phyloP scores from a whole-genome alignment of 257 asterid genomes.

The Lavandula angustifolia region DNA sequence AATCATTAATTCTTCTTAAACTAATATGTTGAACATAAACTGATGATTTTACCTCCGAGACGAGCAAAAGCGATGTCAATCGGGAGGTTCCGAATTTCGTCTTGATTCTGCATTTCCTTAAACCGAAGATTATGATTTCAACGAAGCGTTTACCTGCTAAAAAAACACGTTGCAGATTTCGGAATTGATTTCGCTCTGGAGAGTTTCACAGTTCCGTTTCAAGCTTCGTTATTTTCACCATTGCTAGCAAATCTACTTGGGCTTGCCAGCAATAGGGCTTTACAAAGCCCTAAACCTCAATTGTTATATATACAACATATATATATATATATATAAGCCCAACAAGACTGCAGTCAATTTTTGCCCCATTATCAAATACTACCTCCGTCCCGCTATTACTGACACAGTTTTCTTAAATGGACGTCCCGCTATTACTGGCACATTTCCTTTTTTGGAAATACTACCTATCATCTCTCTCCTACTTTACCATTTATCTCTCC shows the following conservation, averaged over 20 bases:
- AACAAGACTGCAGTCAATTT: too few species aligned
- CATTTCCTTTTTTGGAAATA: too few species aligned
- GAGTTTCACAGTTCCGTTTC: constrained; percentile 15
- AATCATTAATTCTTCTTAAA: background rate
- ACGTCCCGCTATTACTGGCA: too few species aligned
- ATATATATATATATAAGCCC: too few species aligned
- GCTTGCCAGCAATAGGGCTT: constrained; percentile 6
- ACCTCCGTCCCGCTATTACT: too few species aligned
- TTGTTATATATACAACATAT: too few species aligned
- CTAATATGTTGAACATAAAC: background rate
- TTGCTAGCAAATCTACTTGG: background rate
- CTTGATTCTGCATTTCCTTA: constrained; percentile 61
- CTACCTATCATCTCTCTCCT: too few species aligned
- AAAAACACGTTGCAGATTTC: background rate
- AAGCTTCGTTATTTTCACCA: background rate
- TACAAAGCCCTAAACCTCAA: background rate
- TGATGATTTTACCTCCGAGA: constrained; percentile 64
- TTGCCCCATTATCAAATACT: too few species aligned
- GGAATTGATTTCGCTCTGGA: constrained; percentile 4
- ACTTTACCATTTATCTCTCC: too few species aligned
- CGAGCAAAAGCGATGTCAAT: constrained; percentile 95
- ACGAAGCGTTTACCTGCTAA: background rate
- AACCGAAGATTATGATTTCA: constrained; percentile 1
- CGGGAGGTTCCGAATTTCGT: constrained; percentile 79
- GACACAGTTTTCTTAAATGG: too few species aligned